These are phyloP conservation scores for Fraxinus baroniana DNA, from an alignment of 305 asterid genomes.

Conservation along the genomic window DNA sequence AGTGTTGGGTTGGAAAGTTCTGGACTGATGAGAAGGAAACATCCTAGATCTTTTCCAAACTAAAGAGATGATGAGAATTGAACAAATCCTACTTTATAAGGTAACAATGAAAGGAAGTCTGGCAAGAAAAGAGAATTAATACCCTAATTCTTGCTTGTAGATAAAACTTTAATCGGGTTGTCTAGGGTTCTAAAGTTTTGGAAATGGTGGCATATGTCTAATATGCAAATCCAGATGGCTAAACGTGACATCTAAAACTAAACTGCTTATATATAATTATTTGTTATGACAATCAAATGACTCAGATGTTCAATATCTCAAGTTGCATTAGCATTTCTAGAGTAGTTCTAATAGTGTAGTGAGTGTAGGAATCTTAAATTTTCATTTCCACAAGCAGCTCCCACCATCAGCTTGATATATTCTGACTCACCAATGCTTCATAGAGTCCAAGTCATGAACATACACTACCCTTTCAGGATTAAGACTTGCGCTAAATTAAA, in stretches of 20 bases:
- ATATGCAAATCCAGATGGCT: not conserved
- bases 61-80: slow-evolving; percentile 1
- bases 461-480: not conserved
- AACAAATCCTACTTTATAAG: not conserved
- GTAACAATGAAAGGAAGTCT: not conserved
- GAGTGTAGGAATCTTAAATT: not conserved
- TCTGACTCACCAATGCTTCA: not conserved
- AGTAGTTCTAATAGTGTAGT: not conserved
- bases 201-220: not conserved
- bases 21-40: slow-evolving; percentile 15
- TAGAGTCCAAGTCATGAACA: not conserved
- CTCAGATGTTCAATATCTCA: not conserved
- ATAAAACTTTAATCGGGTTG: not conserved
- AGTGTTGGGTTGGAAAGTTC: slow-evolving; percentile 11
- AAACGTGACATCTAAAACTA: not conserved
- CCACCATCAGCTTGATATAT: not conserved
- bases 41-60: not conserved
- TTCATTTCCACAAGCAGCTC: not conserved
- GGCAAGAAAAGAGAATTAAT: not conserved
- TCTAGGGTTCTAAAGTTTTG: not conserved
- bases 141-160: not conserved
- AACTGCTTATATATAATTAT: not conserved
- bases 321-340: not conserved
- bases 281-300: not conserved
- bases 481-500: not conserved